Percentiles rank a stretch among this genome's conserved stretches.
phyloP scores from a whole-genome alignment of 495 filamentous ascomycete genomes.

The Recurvomyces mirabilis region DNA sequence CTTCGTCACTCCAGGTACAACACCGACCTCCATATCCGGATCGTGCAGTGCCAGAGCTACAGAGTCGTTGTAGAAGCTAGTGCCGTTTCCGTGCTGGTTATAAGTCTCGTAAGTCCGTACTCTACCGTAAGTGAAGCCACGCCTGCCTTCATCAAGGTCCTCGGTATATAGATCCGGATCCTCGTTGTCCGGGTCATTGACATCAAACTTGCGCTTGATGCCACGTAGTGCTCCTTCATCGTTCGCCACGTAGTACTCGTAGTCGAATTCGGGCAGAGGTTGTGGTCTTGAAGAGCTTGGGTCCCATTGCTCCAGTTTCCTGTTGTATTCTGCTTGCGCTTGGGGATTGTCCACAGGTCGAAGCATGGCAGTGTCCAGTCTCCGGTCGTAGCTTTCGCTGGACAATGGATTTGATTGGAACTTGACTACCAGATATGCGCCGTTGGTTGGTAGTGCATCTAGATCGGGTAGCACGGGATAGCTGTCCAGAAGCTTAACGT shows the following conservation, averaged over 20 bases:
- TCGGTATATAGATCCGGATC: conserved; percentile 52
- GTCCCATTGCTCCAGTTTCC: conserved; percentile 45
- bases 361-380: conserved; percentile 71
- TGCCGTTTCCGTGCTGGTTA: conserved; percentile 48
- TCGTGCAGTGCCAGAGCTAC: conserved; percentile 54
- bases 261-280: conserved; percentile 55
- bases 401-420: conserved; percentile 72
- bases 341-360: conserved; percentile 45
- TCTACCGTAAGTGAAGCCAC: conserved; percentile 59
- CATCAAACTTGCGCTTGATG: conserved; percentile 63
- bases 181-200: conserved; percentile 57
- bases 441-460: conserved; percentile 76
- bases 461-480: conserved; percentile 80
- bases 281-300: conserved; percentile 50
- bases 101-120: conserved; percentile 76
- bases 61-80: conserved; percentile 41
- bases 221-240: conserved; percentile 42
- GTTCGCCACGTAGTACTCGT: conserved; percentile 67
- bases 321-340: conserved; percentile 32
- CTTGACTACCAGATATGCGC: conserved; percentile 77
- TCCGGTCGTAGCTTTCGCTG: conserved; percentile 54
- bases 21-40: conserved; percentile 47
- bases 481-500: conserved; percentile 63
- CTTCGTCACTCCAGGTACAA: conserved; percentile 18
- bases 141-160: conserved; percentile 32